Evolutionary conservation across 306 rosid species (phyloP).

Genomic region (Corylus heterophylla): DNA sequence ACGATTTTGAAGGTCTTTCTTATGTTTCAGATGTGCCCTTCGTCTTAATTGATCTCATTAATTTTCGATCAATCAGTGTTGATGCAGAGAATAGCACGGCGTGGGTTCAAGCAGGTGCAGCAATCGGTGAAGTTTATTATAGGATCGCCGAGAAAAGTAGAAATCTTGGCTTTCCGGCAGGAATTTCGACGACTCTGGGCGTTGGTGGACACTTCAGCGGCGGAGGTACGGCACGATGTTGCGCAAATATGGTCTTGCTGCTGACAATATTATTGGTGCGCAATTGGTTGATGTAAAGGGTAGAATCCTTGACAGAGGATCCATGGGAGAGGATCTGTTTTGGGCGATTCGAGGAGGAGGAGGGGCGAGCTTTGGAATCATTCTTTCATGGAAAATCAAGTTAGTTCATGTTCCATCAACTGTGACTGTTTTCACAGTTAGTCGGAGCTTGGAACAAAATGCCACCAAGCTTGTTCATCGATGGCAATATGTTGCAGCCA

Average conservation of each 20-base stretch:
- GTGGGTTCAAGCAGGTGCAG: slow-evolving; percentile 14
- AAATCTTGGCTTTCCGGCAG: slow-evolving; percentile 21
- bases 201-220: no score
- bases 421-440: slow-evolving; percentile 21
- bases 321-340: slow-evolving; percentile 31
- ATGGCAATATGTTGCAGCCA: slow-evolving; percentile 1
- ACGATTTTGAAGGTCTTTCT: slow-evolving; percentile 32
- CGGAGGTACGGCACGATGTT: no score
- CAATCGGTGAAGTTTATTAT: slow-evolving; percentile 18
- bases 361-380: slow-evolving; percentile 23
- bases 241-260: no score
- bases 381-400: slow-evolving; percentile 24
- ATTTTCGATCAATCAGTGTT: neutral
- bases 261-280: no score
- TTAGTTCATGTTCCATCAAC: slow-evolving; percentile 18
- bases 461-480: slow-evolving; percentile 19
- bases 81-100: no score
- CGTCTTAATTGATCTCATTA: slow-evolving; percentile 15
- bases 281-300: slow-evolving; percentile 15
- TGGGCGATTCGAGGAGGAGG: slow-evolving; percentile 35
- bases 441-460: slow-evolving; percentile 13
- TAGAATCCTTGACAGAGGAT: slow-evolving; percentile 9
- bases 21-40: slow-evolving; percentile 19
- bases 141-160: slow-evolving; percentile 10
- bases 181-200: neutral